These are phyloP conservation scores for Trichoderma sp. DNA, from an alignment of 2,329 filamentous ascomycete genomes.

Conservation along the genomic window DNA sequence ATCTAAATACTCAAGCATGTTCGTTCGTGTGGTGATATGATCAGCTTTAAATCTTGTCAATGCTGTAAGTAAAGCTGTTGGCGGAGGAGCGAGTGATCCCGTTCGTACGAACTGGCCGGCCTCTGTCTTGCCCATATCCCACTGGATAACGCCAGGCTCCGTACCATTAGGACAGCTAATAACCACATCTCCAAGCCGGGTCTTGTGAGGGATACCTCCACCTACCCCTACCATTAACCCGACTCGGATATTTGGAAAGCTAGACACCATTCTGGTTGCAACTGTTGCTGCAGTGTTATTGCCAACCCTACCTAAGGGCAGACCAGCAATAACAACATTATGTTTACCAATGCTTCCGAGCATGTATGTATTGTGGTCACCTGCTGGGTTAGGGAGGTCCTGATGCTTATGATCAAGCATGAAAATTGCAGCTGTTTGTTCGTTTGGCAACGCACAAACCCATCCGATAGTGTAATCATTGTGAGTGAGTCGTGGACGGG, in stretches of 20 bases:
- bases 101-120: not conserved
- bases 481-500: not conserved
- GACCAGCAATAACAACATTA: slow-evolving; percentile 32
- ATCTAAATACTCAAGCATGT: not conserved
- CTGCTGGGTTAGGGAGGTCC: not conserved
- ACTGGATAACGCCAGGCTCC: slow-evolving; percentile 6
- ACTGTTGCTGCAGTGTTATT: slow-evolving; percentile 30
- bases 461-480: slow-evolving; percentile 27
- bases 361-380: slow-evolving; percentile 26
- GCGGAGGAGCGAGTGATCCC: not conserved
- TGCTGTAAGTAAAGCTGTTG: not conserved
- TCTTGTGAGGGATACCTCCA: slow-evolving; percentile 21
- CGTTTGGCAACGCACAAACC: slow-evolving; percentile 26
- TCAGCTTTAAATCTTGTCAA: not conserved
- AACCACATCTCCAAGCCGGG: slow-evolving; percentile 26
- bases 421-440: slow-evolving; percentile 22
- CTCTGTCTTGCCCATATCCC: not conserved
- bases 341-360: slow-evolving; percentile 29
- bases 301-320: slow-evolving; percentile 33
- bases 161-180: slow-evolving; percentile 14
- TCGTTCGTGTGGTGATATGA: not conserved
- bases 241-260: slow-evolving; percentile 29
- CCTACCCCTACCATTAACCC: slow-evolving; percentile 26
- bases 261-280: slow-evolving; percentile 31
- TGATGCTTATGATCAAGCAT: slow-evolving; percentile 26